Conservation (phyloP, 768 basidiomycete species). For the Lentinula lateritia region DNA sequence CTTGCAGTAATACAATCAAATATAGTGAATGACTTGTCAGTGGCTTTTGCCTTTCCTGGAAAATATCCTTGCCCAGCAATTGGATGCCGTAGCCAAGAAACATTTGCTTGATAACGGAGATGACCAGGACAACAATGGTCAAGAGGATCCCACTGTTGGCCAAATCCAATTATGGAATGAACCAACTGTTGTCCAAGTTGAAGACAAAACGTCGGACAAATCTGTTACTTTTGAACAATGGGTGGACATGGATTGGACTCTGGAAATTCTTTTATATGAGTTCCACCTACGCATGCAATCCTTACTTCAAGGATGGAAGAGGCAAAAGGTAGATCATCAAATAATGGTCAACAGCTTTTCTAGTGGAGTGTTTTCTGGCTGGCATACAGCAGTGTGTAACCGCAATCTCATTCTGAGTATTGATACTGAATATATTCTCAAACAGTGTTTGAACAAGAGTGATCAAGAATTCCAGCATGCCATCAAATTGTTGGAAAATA, state of each 20-base stretch:
- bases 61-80: neutral
- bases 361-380: neutral
- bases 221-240: neutral
- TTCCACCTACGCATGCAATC: conserved; percentile 3
- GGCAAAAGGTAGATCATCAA: neutral
- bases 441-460: no score
- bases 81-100: neutral
- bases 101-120: neutral
- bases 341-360: neutral
- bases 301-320: conserved; percentile 4
- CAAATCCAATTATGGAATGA: no score
- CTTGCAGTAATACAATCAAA: neutral
- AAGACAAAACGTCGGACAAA: conserved; percentile 2
- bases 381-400: conserved; percentile 4
- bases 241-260: conserved; percentile 1
- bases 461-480: no score
- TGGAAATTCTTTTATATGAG: neutral
- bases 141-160: neutral
- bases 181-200: no score
- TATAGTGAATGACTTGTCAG: neutral
- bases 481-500: no score
- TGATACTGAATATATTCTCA: no score
- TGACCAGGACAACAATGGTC: neutral
- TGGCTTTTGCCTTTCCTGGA: neutral
- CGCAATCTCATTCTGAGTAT: no score